phyloP scores from a whole-genome alignment of 1,284 basidiomycete genomes.

The Boletus albobrunnescens region DNA sequence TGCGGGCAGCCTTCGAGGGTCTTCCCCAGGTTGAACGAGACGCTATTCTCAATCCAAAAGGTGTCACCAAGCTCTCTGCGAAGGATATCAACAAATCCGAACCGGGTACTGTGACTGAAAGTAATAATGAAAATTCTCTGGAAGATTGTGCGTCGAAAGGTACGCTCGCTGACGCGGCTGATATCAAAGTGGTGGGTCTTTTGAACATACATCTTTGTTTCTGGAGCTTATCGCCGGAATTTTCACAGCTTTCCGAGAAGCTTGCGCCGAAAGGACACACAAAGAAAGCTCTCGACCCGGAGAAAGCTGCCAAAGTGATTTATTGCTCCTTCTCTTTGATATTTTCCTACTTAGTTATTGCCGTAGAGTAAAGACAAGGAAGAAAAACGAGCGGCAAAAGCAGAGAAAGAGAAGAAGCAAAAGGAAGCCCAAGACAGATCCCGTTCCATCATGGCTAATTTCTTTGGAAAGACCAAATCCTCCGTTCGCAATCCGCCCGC shows the following conservation, averaged over 20 bases:
- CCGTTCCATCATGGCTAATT: slow-evolving; percentile 68
- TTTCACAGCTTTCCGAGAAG: slow-evolving; percentile 19
- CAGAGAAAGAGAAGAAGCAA: slow-evolving; percentile 57
- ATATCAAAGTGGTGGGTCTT: slow-evolving; percentile 35
- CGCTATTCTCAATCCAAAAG: slow-evolving; percentile 51
- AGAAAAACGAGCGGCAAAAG: slow-evolving; percentile 60
- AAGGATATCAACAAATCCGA: slow-evolving; percentile 38
- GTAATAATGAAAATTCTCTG: not conserved
- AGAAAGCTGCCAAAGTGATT: slow-evolving; percentile 59
- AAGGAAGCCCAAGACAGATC: slow-evolving; percentile 67
- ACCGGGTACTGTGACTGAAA: slow-evolving; percentile 9
- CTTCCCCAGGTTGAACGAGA: slow-evolving; percentile 55
- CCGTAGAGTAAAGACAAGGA: slow-evolving; percentile 60
- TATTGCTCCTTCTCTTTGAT: not conserved
- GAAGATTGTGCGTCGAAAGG: slow-evolving; percentile 21
- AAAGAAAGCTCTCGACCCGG: slow-evolving; percentile 54
- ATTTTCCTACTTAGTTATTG: slow-evolving; percentile 5
- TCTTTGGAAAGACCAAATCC: slow-evolving; percentile 62
- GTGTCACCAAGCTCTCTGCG: slow-evolving; percentile 36
- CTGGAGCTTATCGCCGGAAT: not conserved
- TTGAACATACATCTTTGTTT: not conserved
- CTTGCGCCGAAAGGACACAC: slow-evolving; percentile 32
- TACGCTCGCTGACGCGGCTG: slow-evolving; percentile 28
- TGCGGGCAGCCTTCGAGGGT: slow-evolving; percentile 50
- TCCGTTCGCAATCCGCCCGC: slow-evolving; percentile 28